Evolutionary conservation across 495 filamentous ascomycete genomes (phyloP), one percentile per base, ranked within the genome.

Genomic region (Hypoxylon cercidicola): DNA sequence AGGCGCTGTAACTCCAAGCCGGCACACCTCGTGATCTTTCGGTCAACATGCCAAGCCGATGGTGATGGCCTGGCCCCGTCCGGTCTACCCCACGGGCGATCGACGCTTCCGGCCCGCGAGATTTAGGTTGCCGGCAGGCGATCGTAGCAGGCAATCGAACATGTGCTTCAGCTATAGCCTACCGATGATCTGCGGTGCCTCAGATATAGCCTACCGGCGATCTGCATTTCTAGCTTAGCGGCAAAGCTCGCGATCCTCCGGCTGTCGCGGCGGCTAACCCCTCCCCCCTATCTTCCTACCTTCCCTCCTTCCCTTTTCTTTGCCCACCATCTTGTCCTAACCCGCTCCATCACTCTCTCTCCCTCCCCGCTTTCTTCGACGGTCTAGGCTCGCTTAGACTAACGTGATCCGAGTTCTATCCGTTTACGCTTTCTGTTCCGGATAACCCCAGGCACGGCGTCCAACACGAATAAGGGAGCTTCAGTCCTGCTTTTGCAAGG

Each of bases 1-100:
- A 66, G 57, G 52, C 44, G 41, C 49, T 63, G 48, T 59, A 55
- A 63, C 58, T 70, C 52, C 47, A 66, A 20, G 54, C 43, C 47
- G 48, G 43, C 52, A 50, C 58, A 58, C 64, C 53, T 48, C 35
- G 50, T 63, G 50, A 39, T 28, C 40, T n/a, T n/a, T 51, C 46
- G 32, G 56, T 56, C 34, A 68, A 59, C 40, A 59, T 53, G 57
- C 44, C 64, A 55, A 59, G 35, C 35, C 41, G 47, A 63, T 35
- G 1, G 28, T 47, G 28, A 39, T 45, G 43, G 37, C 51, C 64
- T 55, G 11, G 48, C 41, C 47, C 59, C 30, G 50, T 35, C 55
- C 41, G 39, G 57, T 62, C 46, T 57, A 30, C 45, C 46, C 47
- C 32, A 63, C 56, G 64, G 57, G 46, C 8, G 55, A 67, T 61